Evolutionary conservation across 768 basidiomycete species (phyloP).

Genomic region (Pulveroboletus sp.): DNA sequence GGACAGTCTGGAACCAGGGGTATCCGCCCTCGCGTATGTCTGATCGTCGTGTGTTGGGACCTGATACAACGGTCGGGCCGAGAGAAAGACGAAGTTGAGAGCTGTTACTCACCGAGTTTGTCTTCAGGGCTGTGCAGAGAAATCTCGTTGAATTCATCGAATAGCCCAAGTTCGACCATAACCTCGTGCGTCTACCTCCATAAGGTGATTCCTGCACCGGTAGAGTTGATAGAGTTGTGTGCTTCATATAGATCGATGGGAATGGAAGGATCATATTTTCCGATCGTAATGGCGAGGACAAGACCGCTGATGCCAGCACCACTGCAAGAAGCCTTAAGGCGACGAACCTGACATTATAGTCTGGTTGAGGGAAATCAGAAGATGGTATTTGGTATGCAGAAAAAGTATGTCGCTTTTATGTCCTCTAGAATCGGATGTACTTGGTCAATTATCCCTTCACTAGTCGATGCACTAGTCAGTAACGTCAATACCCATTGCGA

Average conservation of each 20-base stretch:
- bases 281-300: constrained; percentile 37
- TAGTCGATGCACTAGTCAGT: background rate
- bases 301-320: constrained; percentile 42
- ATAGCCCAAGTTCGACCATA: constrained; percentile 39
- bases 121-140: constrained; percentile 9
- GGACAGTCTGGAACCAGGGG: constrained; percentile 22
- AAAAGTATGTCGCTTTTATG: background rate
- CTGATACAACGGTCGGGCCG: constrained; percentile 22
- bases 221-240: constrained; percentile 33
- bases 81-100: background rate
- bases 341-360: background rate
- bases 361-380: background rate
- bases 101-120: constrained; percentile 7
- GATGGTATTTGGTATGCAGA: background rate
- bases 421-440: background rate
- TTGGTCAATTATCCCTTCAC: background rate
- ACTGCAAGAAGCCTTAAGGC: constrained; percentile 9
- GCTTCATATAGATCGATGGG: constrained; percentile 45
- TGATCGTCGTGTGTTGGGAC: constrained; percentile 7
- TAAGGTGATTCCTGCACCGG: constrained; percentile 41
- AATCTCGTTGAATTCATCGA: constrained; percentile 27
- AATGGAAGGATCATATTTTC: constrained; percentile 27
- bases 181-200: constrained; percentile 44
- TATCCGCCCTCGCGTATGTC: constrained; percentile 32
- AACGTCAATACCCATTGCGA: background rate